Evolutionary conservation across 345 rosid genomes (phyloP).

Genomic region (Heritiera fomes): DNA sequence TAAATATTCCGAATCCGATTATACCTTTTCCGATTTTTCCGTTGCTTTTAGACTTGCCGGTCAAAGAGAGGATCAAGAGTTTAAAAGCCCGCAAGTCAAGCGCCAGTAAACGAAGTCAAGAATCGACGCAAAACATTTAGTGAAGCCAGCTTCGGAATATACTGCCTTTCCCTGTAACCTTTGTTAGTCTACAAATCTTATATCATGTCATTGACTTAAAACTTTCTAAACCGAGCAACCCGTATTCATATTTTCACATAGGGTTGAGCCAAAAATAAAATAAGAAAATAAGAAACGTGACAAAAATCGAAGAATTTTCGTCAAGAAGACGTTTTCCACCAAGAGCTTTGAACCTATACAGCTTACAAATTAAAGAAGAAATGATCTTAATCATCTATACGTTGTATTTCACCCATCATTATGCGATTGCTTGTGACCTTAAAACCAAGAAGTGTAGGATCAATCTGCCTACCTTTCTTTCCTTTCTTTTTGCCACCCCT

Average conservation of each 20-base stretch:
- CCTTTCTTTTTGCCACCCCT: conserved; percentile 78
- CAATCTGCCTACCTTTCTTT: conserved; percentile 85
- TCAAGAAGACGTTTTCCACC: conserved; percentile 9
- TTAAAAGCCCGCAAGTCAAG: too few relatives aligned
- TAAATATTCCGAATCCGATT: too few relatives aligned
- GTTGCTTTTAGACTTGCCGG: too few relatives aligned
- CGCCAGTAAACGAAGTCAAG: too few relatives aligned
- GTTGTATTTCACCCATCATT: conserved; percentile 89
- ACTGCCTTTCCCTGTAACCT: background rate
- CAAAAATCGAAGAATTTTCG: background rate
- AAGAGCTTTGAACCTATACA: conserved; percentile 33
- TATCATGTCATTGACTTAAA: background rate
- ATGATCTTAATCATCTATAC: conserved; percentile 54
- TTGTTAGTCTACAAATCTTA: conserved; percentile 26
- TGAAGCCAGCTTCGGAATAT: background rate
- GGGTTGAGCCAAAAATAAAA: background rate
- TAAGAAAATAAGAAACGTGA: too few relatives aligned
- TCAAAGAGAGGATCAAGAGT: too few relatives aligned
- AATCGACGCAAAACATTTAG: too few relatives aligned
- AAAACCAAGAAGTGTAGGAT: conserved; percentile 88
- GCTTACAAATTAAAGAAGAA: conserved; percentile 8
- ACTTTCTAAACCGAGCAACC: too few relatives aligned
- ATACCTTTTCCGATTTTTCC: too few relatives aligned
- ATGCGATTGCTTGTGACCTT: conserved; percentile 92
- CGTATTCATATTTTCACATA: background rate